Percentiles rank a stretch among this genome's conserved stretches.
These are phyloP conservation scores for Colletotrichum agaves DNA, from an alignment of 2,329 filamentous ascomycete genomes.

Conservation along the genomic window DNA sequence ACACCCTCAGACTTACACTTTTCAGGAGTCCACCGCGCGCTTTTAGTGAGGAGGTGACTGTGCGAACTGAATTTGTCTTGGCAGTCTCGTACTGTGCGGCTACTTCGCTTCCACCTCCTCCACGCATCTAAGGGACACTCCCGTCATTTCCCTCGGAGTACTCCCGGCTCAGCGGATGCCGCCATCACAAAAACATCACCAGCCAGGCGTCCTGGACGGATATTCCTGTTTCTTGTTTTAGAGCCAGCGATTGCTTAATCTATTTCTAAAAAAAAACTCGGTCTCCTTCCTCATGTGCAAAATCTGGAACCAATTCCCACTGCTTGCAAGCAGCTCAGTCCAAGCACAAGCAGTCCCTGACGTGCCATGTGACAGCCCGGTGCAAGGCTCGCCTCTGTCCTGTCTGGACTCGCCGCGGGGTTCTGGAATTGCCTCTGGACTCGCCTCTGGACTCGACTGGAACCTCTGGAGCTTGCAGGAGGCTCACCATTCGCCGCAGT, in stretches of 20 bases:
- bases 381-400: neutral
- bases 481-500: neutral
- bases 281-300: conserved; percentile 17
- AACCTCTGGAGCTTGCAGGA: conserved; percentile 4
- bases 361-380: conserved; percentile 32
- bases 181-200: neutral
- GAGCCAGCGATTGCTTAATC: neutral
- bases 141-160: neutral
- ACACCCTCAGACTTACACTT: conserved; percentile 7
- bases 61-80: neutral
- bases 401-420: neutral
- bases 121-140: neutral
- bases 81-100: conserved; percentile 3
- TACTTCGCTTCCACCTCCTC: neutral
- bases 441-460: conserved; percentile 1
- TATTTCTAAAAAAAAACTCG: conserved; percentile 22
- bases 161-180: conserved; percentile 11
- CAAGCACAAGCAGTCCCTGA: conserved; percentile 25
- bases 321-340: conserved; percentile 13
- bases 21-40: conserved; percentile 13
- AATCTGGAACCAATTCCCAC: conserved; percentile 24
- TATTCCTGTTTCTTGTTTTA: neutral
- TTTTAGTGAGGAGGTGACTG: conserved; percentile 12
- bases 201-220: neutral
- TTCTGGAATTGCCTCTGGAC: neutral